These are phyloP conservation scores for Stephania cephalantha DNA, from an alignment of 164 flowering plant genomes.

Conservation along the genomic window DNA sequence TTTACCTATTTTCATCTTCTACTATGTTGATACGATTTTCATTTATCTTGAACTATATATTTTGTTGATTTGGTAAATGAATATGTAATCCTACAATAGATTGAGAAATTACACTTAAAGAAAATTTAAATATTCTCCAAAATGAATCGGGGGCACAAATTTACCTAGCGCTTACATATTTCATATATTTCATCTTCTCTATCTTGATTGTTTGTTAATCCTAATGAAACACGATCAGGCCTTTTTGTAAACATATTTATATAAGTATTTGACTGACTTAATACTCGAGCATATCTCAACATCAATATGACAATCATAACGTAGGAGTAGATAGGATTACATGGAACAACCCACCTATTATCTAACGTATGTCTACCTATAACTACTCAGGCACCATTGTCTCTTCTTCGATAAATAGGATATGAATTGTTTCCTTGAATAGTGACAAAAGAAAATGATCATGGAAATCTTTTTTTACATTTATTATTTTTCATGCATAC, in stretches of 20 bases:
- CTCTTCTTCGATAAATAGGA: neutral
- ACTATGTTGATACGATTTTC: neutral
- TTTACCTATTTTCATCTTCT: neutral
- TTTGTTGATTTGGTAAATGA: neutral
- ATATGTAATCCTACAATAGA: neutral
- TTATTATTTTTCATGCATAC: too few relatives aligned
- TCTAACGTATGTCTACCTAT: neutral
- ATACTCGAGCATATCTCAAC: neutral
- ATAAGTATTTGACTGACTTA: neutral
- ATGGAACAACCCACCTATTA: neutral
- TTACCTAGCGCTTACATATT: neutral
- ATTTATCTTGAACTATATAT: neutral
- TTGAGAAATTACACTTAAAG: neutral
- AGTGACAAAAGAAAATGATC: neutral
- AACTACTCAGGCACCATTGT: neutral
- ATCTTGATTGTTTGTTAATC: neutral
- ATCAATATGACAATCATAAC: neutral
- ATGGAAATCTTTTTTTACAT: neutral
- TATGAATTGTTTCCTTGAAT: neutral
- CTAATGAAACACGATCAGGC: neutral
- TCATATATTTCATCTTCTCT: neutral
- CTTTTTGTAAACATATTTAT: neutral
- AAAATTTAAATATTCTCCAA: neutral
- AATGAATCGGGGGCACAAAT: neutral
- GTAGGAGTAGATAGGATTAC: neutral